phyloP scores from a whole-genome alignment of 164 flowering plant species.

The Liriodendron chinense region DNA sequence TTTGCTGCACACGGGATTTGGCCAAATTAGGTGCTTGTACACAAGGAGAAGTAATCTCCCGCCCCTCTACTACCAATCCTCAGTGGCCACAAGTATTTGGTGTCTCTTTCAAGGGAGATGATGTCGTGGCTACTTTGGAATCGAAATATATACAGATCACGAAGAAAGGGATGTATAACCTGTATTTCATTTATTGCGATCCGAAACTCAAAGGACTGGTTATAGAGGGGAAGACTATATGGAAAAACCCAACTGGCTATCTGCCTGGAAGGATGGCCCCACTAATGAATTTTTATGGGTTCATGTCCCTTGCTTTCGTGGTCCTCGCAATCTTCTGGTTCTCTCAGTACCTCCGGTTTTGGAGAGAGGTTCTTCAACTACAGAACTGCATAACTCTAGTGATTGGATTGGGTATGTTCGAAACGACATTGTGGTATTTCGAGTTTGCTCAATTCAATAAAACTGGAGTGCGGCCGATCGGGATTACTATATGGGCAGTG shows the following conservation, averaged over 20 bases:
- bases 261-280: slow-evolving; percentile 99
- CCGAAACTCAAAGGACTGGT: slow-evolving; percentile 54
- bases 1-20: slow-evolving; percentile 91
- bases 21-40: slow-evolving; percentile 86
- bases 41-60: slow-evolving; percentile 72
- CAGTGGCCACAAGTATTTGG: slow-evolving; percentile 87
- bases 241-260: slow-evolving; percentile 97
- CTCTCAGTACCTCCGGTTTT: slow-evolving; percentile 88
- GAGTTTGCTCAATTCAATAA: slow-evolving; percentile 89
- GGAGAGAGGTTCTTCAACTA: slow-evolving; percentile 86
- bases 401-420: slow-evolving; percentile 92
- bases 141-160: slow-evolving; percentile 60
- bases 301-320: slow-evolving; percentile 90
- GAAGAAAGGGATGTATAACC: slow-evolving; percentile 92
- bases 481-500: slow-evolving; percentile 91
- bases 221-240: slow-evolving; percentile 82
- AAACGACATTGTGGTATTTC: slow-evolving; percentile 95
- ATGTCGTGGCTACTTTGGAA: slow-evolving; percentile 44
- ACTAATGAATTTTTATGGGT: slow-evolving; percentile 80
- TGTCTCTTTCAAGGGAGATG: slow-evolving; percentile 49
- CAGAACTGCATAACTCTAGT: slow-evolving; percentile 93
- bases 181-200: slow-evolving; percentile 94
- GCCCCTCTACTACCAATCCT: slow-evolving; percentile 61
- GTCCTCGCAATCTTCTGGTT: slow-evolving; percentile 92
- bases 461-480: slow-evolving; percentile 81